Evolutionary conservation across 164 flowering plant species (phyloP).

Genomic region (Hamamelis virginiana): DNA sequence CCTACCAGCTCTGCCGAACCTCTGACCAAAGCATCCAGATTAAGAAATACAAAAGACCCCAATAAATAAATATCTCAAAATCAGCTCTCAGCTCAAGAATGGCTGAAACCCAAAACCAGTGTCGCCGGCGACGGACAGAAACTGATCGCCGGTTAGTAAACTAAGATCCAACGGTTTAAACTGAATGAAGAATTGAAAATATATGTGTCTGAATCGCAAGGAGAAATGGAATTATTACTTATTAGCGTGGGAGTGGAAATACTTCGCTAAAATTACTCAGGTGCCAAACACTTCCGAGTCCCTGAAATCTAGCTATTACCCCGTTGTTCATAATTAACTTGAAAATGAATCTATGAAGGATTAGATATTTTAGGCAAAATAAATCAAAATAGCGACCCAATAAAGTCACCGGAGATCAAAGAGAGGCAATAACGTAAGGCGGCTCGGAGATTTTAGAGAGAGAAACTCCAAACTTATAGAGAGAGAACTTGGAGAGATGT

Average conservation of each 20-base stretch:
- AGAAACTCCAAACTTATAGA: background rate
- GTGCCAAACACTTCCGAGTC: background rate
- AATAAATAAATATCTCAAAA: slow-evolving; percentile 20
- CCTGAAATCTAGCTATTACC: background rate
- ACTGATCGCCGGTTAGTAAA: background rate
- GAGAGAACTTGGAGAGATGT: slow-evolving; percentile 5
- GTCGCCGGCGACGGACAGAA: background rate
- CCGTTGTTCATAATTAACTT: background rate
- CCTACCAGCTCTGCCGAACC: slow-evolving; percentile 24
- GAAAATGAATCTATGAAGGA: background rate
- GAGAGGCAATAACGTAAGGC: background rate
- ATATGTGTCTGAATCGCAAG: no score
- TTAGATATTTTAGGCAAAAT: background rate
- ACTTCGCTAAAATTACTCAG: background rate
- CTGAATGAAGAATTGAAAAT: background rate
- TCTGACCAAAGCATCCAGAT: background rate
- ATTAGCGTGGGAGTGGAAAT: background rate
- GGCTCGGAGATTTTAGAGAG: no score
- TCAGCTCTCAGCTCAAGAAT: background rate
- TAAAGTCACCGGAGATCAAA: background rate
- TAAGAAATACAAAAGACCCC: slow-evolving; percentile 12
- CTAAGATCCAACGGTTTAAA: slow-evolving; percentile 9
- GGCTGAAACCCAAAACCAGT: background rate
- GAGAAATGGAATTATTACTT: background rate
- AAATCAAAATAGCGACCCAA: background rate